These are phyloP conservation scores for Fusarium staphyleae DNA, from an alignment of 2,329 filamentous ascomycete species.

Conservation along the genomic window DNA sequence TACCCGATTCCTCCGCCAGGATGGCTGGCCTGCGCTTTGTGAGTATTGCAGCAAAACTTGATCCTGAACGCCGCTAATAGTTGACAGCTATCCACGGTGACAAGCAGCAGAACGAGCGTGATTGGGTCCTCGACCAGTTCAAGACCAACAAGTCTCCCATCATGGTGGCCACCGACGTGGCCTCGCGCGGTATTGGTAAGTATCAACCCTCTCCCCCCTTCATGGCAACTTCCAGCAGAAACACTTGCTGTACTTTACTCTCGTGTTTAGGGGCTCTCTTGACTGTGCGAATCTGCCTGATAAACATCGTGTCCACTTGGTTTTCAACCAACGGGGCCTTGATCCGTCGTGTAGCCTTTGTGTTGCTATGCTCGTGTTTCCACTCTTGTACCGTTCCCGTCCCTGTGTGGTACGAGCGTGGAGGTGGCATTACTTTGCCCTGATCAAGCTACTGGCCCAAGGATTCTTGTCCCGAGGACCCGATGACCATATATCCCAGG, in stretches of 20 bases:
- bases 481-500: slow-evolving; percentile 60
- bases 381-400: slow-evolving; percentile 71
- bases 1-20: slow-evolving; percentile 94
- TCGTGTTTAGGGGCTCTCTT: slow-evolving; percentile 87
- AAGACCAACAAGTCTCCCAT: slow-evolving; percentile 99
- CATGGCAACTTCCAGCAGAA: slow-evolving; percentile 65
- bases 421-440: slow-evolving; percentile 79
- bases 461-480: slow-evolving; percentile 65
- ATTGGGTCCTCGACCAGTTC: slow-evolving; percentile 99
- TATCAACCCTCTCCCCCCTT: slow-evolving; percentile 62
- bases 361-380: slow-evolving; percentile 77
- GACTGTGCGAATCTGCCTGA: slow-evolving; percentile 92
- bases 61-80: slow-evolving; percentile 46
- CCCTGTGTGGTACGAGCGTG: slow-evolving; percentile 73
- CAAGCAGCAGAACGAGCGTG: slow-evolving; percentile 99
- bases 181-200: slow-evolving; percentile 99
- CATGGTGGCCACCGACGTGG: slow-evolving; percentile 99
- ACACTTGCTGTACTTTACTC: slow-evolving; percentile 81
- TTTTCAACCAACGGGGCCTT: slow-evolving; percentile 86
- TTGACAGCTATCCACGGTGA: slow-evolving; percentile 90
- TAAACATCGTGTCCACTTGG: slow-evolving; percentile 80
- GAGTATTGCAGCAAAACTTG: slow-evolving; percentile 56
- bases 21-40: slow-evolving; percentile 97
- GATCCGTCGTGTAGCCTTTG: slow-evolving; percentile 59
- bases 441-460: slow-evolving; percentile 73